phyloP scores from a whole-genome alignment of 148 eudicot species.

The Arctostaphylos glauca region DNA sequence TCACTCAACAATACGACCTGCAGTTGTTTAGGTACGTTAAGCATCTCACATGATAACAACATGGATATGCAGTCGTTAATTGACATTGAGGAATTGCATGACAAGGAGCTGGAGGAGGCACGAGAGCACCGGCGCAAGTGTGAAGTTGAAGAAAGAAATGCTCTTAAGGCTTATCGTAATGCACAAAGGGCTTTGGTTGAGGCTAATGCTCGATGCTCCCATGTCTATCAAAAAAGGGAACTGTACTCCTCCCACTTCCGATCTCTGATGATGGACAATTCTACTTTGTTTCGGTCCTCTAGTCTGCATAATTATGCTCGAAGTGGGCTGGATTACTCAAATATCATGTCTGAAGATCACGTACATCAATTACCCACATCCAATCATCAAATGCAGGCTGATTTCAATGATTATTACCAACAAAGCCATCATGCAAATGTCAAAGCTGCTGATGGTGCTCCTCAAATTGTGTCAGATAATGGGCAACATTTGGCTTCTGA shows the following conservation, averaged over 20 bases:
- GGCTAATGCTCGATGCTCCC: constrained; percentile 66
- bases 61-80: constrained; percentile 44
- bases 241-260: constrained; percentile 47
- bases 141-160: constrained; percentile 73
- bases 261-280: constrained; percentile 47
- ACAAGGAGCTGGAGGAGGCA: constrained; percentile 76
- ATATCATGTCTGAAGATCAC: constrained; percentile 35
- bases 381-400: constrained; percentile 32
- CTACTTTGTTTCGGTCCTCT: constrained; percentile 39
- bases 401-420: constrained; percentile 33
- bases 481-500: constrained; percentile 42
- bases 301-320: constrained; percentile 30
- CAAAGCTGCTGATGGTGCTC: constrained; percentile 37
- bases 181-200: constrained; percentile 67
- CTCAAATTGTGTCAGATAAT: constrained; percentile 30
- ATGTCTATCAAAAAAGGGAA: constrained; percentile 62
- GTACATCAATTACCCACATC: constrained; percentile 37
- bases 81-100: constrained; percentile 56
- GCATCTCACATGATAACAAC: constrained; percentile 22
- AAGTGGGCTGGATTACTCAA: constrained; percentile 28
- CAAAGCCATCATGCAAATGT: constrained; percentile 32
- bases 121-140: constrained; percentile 67
- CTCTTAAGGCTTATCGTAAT: constrained; percentile 57
- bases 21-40: constrained; percentile 23
- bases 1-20: constrained; percentile 31